Evolutionary conservation across 2,329 filamentous ascomycete genomes (phyloP), one percentile per base, ranked within the genome.

Genomic region (Fusarium sp.): DNA sequence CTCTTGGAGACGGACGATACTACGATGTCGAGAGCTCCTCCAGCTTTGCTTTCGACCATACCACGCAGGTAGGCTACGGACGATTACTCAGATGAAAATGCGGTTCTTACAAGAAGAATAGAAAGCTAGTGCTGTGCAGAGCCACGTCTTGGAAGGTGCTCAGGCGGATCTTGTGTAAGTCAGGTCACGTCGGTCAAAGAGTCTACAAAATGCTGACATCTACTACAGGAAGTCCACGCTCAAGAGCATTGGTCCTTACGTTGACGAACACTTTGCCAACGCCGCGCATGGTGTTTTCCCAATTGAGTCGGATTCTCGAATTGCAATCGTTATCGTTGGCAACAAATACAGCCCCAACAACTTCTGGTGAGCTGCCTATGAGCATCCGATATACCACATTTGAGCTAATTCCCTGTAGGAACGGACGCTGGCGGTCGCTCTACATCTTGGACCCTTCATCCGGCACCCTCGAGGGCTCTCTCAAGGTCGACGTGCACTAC

Each of bases 321-420:
- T 98, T 63, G 93, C 94, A 47, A 85, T 98, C 69, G 81, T 97
- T 56, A 89, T 97, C 51, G 94, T 97, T 49, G 93, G 94, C 58
- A 98, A 96, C 85, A 98, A 98, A 81, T 98, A 98, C 84, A 97
- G 93, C 75, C 96, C 97, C 9, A 94, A 94, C 79, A 99, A 99
- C 86, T 99, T 94, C 86, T 98, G 96, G 94, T 94, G 83, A 42
- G 82, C 51, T 26, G 14, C 17, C 17, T 8, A 33, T 17, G 28
- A 31, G 28, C 7, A n/a, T 34, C 54, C 2, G 15, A 11, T 36
- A 7, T 17, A 22, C 51, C 64, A 49, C 54, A 39, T 13, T 17
- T 38, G 49, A 59, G 24, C 73, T 78, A 53, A 77, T 64, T 43
- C 7, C 6, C 33, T 33, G 21, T 69, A 94, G 92, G 93, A 98